Base-by-base conservation (phyloP, 192 early-diverging fungal genomes). In the Dimargaris cristalligena region DNA sequence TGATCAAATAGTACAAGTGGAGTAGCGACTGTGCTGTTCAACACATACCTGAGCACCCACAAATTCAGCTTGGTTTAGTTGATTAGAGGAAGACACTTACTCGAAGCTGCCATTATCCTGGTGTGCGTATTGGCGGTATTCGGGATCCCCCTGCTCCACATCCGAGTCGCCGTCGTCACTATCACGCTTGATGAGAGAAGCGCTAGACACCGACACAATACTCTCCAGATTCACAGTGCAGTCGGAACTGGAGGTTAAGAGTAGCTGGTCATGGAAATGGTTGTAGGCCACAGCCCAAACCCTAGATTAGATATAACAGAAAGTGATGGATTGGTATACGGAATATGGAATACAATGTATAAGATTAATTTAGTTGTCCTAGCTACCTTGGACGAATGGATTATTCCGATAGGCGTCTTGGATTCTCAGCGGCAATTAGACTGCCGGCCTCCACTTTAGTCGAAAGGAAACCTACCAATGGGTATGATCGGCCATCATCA, bases 201-300 rank as follows among this genome's bases (percentile, higher is more conserved):
- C 29, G 51, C 68, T 34, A 44, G 91, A 93, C 4, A 90, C 80
- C 0, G 87, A 90, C 9, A 93, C 83, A 0, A 82, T 77, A 62
- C 83, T 90, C 41, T 95, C 81, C 26, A 97, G 68, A 61, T 90
- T 90, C 3, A 97, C 94, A 52, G 78, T 71, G 51, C 85, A 88
- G 63, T 97, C 94, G 0, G 85, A 86, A 47, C 90, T 76, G 0
- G 88, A 85, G 0, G 87, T 80, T 31, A 97, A 73, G 22, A 97
- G 66, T 18, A 97, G 69, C 71, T 97, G 94, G 68, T 97, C 94
- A 65, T 97, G 90, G 64, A 81, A 86, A 35, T 76, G 75, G 71
- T 97, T 97, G 69, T 84, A 95, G 9, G 74, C 75, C 13, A 94
- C 83, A 4, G 74, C 72, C 81, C 83, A 89, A 16, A 94, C 75